Evolutionary conservation across 2,329 filamentous ascomycete species (phyloP).

Genomic region (Trichoderma citrinoviride): DNA sequence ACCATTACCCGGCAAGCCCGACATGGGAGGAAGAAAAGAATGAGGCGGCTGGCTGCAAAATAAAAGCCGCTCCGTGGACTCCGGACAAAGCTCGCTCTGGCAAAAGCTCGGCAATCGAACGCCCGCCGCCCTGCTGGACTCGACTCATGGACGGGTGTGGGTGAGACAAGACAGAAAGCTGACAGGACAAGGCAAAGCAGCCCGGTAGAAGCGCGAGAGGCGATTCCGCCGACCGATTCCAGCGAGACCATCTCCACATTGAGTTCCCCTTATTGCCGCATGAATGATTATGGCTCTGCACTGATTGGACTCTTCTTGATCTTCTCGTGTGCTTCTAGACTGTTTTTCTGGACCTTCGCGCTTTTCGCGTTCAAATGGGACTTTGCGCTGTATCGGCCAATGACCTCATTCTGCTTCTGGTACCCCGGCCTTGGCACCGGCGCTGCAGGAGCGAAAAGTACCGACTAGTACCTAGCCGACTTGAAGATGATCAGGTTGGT

Average conservation of each 20-base stretch:
- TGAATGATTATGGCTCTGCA: constrained; percentile 11
- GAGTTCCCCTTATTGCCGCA: not conserved
- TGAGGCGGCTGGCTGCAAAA: not conserved
- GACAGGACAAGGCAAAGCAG: not conserved
- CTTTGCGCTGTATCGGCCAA: constrained; percentile 6
- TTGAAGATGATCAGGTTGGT: not conserved
- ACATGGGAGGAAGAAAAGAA: not conserved
- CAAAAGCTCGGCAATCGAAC: constrained; percentile 16
- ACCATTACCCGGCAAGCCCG: constrained; percentile 5
- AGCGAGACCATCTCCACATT: not conserved
- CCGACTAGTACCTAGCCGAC: no score
- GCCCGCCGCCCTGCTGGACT: not conserved
- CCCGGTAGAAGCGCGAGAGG: not conserved
- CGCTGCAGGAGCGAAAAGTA: not conserved
- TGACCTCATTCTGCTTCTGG: constrained; percentile 20
- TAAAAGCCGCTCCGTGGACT: constrained; percentile 23
- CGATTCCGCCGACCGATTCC: constrained; percentile 3
- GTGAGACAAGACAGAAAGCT: not conserved
- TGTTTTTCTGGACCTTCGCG: constrained; percentile 15
- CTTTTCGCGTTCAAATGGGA: constrained; percentile 7
- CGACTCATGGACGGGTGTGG: not conserved
- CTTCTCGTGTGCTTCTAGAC: constrained; percentile 13
- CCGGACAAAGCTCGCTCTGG: constrained; percentile 18
- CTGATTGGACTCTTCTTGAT: not conserved
- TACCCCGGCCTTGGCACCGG: constrained; percentile 19